These are phyloP conservation scores for Pleurotus cornucopiae DNA, from an alignment of 768 basidiomycete genomes.

Conservation along the genomic window DNA sequence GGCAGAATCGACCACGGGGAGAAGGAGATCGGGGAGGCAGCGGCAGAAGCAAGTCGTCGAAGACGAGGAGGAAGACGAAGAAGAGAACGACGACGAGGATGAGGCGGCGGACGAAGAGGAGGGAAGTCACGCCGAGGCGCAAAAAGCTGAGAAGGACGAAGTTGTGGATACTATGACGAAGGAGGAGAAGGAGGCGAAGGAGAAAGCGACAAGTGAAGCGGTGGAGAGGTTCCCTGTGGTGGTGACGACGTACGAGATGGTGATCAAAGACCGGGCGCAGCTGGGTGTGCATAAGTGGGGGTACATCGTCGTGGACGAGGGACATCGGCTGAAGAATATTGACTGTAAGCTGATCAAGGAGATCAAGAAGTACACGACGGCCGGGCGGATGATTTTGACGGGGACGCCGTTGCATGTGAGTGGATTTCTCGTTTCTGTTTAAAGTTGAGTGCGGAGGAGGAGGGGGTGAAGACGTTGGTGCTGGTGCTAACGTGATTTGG, in stretches of 20 bases:
- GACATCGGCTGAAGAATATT: conserved; percentile 93
- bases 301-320: conserved; percentile 93
- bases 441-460: no score
- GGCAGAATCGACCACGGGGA: not conserved
- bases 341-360: conserved; percentile 88
- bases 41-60: not conserved
- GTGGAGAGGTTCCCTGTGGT: conserved; percentile 61
- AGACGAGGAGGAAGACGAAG: conserved; percentile 14
- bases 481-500: not conserved
- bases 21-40: not conserved
- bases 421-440: not conserved
- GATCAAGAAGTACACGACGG: conserved; percentile 81
- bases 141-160: not conserved
- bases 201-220: not conserved
- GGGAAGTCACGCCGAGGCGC: not conserved
- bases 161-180: not conserved
- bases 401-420: conserved; percentile 93
- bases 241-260: conserved; percentile 90
- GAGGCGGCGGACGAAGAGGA: conserved; percentile 7
- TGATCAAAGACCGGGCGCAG: conserved; percentile 75
- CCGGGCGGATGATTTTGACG: conserved; percentile 89
- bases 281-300: conserved; percentile 68
- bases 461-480: no score
- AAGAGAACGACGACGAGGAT: conserved; percentile 10
- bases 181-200: conserved; percentile 5